Conservation (phyloP, 2,329 filamentous ascomycete species). For the Berkeleyomyces basicola region DNA sequence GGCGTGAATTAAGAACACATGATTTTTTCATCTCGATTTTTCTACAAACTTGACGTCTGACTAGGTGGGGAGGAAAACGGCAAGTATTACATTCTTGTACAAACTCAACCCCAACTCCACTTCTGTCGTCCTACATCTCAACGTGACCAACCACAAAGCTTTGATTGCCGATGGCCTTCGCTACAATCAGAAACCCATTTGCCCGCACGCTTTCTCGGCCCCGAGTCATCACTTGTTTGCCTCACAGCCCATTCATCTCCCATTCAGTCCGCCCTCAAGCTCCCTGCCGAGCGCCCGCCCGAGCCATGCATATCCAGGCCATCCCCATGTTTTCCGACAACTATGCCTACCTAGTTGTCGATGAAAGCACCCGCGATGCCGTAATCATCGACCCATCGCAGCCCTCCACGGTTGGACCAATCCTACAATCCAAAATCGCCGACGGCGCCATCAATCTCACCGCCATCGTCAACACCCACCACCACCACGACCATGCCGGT, state of each 20-base stretch:
- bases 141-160: background rate
- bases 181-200: background rate
- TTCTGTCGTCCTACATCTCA: background rate
- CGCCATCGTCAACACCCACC: slow-evolving; percentile 90
- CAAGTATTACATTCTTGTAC: background rate
- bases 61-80: too few relatives aligned
- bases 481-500: slow-evolving; percentile 89
- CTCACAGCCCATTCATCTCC: background rate
- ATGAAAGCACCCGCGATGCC: slow-evolving; percentile 62
- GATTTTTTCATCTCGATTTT: too few relatives aligned
- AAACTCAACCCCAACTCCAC: background rate
- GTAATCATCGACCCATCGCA: slow-evolving; percentile 69
- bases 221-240: background rate
- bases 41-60: too few relatives aligned
- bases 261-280: background rate
- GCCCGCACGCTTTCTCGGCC: background rate
- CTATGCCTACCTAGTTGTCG: slow-evolving; percentile 69
- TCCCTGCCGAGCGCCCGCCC: slow-evolving; percentile 17
- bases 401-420: slow-evolving; percentile 45
- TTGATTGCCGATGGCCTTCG: background rate
- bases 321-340: slow-evolving; percentile 88
- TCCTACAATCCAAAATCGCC: slow-evolving; percentile 54
- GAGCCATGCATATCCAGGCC: slow-evolving; percentile 69
- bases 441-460: slow-evolving; percentile 63
- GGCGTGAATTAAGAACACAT: too few relatives aligned